These are phyloP conservation scores for Salvia hispanica DNA, from an alignment of 257 asterid genomes.

Conservation along the genomic window DNA sequence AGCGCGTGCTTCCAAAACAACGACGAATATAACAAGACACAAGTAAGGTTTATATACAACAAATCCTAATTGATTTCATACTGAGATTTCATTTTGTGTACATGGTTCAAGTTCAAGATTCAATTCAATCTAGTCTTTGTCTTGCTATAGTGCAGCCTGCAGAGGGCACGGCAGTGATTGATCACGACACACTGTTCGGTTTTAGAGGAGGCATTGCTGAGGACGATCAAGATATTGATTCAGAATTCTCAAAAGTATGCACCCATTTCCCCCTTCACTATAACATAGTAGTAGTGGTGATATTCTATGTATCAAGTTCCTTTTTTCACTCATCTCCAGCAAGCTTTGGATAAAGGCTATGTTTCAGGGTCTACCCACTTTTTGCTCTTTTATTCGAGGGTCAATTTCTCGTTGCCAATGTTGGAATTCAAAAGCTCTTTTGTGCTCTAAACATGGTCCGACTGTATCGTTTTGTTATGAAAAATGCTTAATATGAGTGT, in stretches of 20 bases:
- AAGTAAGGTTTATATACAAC: slow-evolving; percentile 25
- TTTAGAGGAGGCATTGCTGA: slow-evolving; percentile 60
- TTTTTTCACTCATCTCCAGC: slow-evolving; percentile 40
- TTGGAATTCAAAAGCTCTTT: slow-evolving; percentile 76
- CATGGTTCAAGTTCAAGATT: too few relatives aligned
- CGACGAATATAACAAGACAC: slow-evolving; percentile 32
- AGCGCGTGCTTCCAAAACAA: slow-evolving; percentile 34
- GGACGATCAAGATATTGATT: slow-evolving; percentile 70
- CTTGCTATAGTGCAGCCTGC: slow-evolving; percentile 38
- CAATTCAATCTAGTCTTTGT: slow-evolving; percentile 19
- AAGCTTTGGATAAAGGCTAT: slow-evolving; percentile 57
- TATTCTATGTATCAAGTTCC: slow-evolving; percentile 19
- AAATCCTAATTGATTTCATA: too few relatives aligned
- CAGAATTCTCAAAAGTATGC: slow-evolving; percentile 57
- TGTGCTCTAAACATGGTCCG: slow-evolving; percentile 46
- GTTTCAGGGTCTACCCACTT: slow-evolving; percentile 63
- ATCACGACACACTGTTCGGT: slow-evolving; percentile 37
- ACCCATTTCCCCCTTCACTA: slow-evolving; percentile 22
- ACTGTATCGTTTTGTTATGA: neutral
- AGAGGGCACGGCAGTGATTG: slow-evolving; percentile 26
- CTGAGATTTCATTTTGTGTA: too few relatives aligned
- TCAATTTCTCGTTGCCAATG: slow-evolving; percentile 51
- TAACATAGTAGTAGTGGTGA: neutral
- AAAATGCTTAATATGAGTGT: too few relatives aligned
- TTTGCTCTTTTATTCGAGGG: slow-evolving; percentile 52